phyloP scores from a whole-genome alignment of 83 land plant species.

The Diphasiastrum complanatum region DNA sequence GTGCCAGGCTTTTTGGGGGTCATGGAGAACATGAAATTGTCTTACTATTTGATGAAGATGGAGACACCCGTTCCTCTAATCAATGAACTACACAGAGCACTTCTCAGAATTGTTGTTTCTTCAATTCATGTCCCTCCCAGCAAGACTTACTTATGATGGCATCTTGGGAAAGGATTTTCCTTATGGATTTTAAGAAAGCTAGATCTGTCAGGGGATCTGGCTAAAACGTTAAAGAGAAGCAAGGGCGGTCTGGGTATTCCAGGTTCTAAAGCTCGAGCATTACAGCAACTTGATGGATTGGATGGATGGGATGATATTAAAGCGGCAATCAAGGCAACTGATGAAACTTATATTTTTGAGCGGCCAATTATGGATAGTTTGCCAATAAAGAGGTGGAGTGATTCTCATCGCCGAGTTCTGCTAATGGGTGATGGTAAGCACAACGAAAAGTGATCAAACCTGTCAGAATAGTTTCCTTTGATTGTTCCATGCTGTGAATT shows the following conservation, averaged over 20 bases:
- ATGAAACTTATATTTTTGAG: slow-evolving; percentile 8
- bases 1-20: no score
- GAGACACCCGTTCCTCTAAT: no score
- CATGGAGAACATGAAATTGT: no score
- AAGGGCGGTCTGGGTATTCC: neutral
- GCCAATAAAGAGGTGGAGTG: slow-evolving; percentile 14
- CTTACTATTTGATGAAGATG: no score
- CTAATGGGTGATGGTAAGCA: slow-evolving; percentile 17
- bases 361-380: slow-evolving; percentile 10
- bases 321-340: slow-evolving; percentile 21
- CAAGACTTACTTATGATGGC: no score
- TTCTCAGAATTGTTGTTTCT: no score
- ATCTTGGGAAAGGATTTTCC: no score
- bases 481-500: no score
- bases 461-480: no score
- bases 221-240: neutral
- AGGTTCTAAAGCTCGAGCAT: slow-evolving; percentile 16
- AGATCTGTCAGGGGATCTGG: slow-evolving; percentile 19
- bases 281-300: slow-evolving; percentile 18
- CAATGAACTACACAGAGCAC: no score
- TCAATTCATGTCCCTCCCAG: no score
- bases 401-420: slow-evolving; percentile 6
- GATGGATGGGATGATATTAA: slow-evolving; percentile 11
- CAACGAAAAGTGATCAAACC: no score
- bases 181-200: slow-evolving; percentile 14